Conservation (phyloP, 306 rosid species). For the Sicyos baderoa region DNA sequence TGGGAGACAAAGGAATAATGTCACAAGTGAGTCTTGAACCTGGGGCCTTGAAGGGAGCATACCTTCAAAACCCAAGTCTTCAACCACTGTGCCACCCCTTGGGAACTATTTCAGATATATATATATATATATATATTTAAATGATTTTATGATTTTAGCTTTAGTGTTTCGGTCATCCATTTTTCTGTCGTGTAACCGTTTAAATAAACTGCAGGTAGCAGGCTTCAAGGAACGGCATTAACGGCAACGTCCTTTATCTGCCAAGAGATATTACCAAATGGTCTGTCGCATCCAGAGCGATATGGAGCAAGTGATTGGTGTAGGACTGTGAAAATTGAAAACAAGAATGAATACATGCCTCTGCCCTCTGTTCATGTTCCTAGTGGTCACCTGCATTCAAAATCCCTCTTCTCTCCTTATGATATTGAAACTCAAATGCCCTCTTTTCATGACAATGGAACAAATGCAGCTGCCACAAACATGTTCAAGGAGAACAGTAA, state of each 20-base stretch:
- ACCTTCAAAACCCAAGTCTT: too few relatives aligned
- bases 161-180: too few relatives aligned
- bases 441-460: conserved; percentile 7
- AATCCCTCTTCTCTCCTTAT: conserved; percentile 15
- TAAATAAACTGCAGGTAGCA: conserved; percentile 5
- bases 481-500: conserved; percentile 17
- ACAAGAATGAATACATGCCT: conserved; percentile 6
- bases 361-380: conserved; percentile 12
- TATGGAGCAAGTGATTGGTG: conserved; percentile 20
- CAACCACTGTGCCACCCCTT: too few relatives aligned
- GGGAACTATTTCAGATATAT: too few relatives aligned
- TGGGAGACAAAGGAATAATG: too few relatives aligned
- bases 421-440: conserved; percentile 15
- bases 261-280: conserved; percentile 20
- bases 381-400: conserved; percentile 15
- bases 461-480: conserved; percentile 8
- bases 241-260: conserved; percentile 20
- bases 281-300: conserved; percentile 14
- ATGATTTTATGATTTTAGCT: too few relatives aligned
- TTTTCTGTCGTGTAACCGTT: background rate
- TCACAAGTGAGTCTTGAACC: too few relatives aligned
- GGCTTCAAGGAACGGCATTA: conserved; percentile 14
- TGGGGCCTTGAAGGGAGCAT: too few relatives aligned
- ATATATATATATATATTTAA: too few relatives aligned
- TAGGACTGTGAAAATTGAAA: conserved; percentile 19